Percentiles rank a stretch among this genome's conserved stretches.
phyloP scores from a whole-genome alignment of 208 protist species.

The Naegleria fowleri region DNA sequence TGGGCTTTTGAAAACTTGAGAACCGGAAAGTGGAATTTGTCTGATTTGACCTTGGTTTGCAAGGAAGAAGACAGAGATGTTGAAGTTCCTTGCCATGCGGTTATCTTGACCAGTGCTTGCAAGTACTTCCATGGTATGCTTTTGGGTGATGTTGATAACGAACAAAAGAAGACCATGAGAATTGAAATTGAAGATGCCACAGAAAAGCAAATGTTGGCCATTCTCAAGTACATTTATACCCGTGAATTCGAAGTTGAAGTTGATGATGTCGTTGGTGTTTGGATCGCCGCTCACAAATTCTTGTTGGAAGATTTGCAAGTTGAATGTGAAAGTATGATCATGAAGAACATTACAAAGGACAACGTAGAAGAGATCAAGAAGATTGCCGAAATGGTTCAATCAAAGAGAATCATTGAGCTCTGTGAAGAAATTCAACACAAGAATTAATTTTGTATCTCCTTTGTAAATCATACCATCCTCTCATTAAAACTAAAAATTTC shows the following conservation, averaged over 20 bases:
- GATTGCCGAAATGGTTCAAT: slow-evolving; percentile 27
- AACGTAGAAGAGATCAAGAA: slow-evolving; percentile 26
- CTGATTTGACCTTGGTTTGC: slow-evolving; percentile 19
- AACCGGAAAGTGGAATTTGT: neutral
- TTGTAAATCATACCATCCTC: neutral
- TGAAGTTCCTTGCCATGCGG: neutral
- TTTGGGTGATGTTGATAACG: slow-evolving; percentile 25
- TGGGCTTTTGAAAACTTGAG: slow-evolving; percentile 27
- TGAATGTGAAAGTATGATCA: slow-evolving; percentile 26
- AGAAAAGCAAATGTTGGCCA: slow-evolving; percentile 25
- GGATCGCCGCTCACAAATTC: slow-evolving; percentile 21
- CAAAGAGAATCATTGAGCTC: slow-evolving; percentile 24
- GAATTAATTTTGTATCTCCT: neutral
- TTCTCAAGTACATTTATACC: slow-evolving; percentile 23
- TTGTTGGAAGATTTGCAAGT: slow-evolving; percentile 30
- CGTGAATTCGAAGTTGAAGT: slow-evolving; percentile 23
- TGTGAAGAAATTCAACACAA: slow-evolving; percentile 17
- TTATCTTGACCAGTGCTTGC: slow-evolving; percentile 24
- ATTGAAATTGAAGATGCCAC: slow-evolving; percentile 27
- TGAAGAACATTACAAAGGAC: slow-evolving; percentile 27
- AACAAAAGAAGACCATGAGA: slow-evolving; percentile 28
- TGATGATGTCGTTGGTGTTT: slow-evolving; percentile 27
- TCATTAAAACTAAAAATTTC: too few relatives aligned
- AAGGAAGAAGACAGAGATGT: neutral
- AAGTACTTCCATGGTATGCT: slow-evolving; percentile 29